Conservation (phyloP, 2,329 filamentous ascomycete species). For the Volutella citrinella region DNA sequence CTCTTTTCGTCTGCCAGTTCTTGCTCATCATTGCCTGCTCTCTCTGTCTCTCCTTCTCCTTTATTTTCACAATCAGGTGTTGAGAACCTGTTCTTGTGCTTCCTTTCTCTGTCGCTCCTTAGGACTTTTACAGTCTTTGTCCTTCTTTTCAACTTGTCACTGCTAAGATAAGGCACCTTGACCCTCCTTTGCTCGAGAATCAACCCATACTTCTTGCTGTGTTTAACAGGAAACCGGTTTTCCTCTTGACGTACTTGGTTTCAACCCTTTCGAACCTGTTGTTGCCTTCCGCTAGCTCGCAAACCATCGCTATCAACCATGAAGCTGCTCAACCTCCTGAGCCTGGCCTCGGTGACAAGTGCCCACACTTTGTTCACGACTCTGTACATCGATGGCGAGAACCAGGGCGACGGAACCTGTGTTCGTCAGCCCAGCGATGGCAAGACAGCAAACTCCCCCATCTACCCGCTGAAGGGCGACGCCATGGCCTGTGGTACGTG, state of each 20-base stretch:
- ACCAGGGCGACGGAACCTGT: conserved; percentile 69
- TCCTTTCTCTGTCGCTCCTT: conserved; percentile 9
- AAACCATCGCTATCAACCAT: too few relatives aligned
- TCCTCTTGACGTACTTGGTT: too few relatives aligned
- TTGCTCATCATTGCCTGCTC: too few relatives aligned
- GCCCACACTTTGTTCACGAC: conserved; percentile 65
- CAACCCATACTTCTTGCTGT: too few relatives aligned
- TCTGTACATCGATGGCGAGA: conserved; percentile 57
- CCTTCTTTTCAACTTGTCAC: too few relatives aligned
- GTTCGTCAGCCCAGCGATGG: conserved; percentile 62
- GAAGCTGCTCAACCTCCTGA: conserved; percentile 32
- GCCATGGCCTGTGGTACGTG: conserved; percentile 70
- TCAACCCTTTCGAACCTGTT: too few relatives aligned
- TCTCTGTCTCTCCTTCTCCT: conserved; percentile 12
- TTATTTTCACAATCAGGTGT: conserved; percentile 19
- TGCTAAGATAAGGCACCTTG: too few relatives aligned
- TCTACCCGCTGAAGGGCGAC: conserved; percentile 53
- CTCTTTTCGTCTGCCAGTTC: too few relatives aligned
- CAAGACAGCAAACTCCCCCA: conserved; percentile 52
- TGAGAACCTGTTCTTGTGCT: conserved; percentile 13
- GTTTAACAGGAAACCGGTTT: conserved; percentile 21
- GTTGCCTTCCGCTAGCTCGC: too few relatives aligned
- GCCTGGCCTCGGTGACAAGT: conserved; percentile 35
- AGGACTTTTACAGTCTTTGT: conserved; percentile 12
- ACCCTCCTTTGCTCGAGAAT: too few relatives aligned